Evolutionary conservation across 78 protist species (phyloP).

Genomic region (Emiliania huxleyi): DNA sequence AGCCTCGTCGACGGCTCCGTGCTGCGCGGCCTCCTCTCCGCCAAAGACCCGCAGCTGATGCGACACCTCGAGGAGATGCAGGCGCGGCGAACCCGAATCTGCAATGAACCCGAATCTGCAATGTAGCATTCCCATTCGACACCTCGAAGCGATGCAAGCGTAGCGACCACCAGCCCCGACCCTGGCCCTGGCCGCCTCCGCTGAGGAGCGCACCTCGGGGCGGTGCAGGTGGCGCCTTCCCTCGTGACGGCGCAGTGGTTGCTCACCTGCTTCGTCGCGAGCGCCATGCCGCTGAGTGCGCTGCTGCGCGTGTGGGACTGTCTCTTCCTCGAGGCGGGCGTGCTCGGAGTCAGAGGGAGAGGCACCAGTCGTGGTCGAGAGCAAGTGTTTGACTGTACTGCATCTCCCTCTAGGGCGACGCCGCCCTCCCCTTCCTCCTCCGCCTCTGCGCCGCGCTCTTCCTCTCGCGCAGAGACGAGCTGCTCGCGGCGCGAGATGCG

Average conservation of each 20-base stretch:
- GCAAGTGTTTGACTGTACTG: too few species aligned
- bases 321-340: not conserved
- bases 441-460: not conserved
- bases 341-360: too few species aligned
- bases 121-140: too few species aligned
- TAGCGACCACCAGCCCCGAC: too few species aligned
- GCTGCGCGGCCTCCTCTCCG: not conserved
- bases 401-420: too few species aligned
- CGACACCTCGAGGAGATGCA: not conserved
- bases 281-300: not conserved
- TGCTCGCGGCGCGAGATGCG: too few species aligned
- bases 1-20: not conserved
- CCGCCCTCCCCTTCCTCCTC: not conserved
- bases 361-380: too few species aligned
- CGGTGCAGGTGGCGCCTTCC: not conserved
- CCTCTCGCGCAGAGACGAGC: not conserved
- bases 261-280: not conserved
- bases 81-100: not conserved
- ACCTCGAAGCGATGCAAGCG: too few species aligned
- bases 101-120: too few species aligned
- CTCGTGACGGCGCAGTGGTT: constrained; percentile 7
- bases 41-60: not conserved
- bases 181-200: too few species aligned
- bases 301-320: constrained; percentile 23
- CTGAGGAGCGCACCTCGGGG: too few species aligned